Evolutionary conservation across 1,284 basidiomycete species (phyloP), one percentile per base, ranked within the genome.

Genomic region (Coriolopsis trogii): DNA sequence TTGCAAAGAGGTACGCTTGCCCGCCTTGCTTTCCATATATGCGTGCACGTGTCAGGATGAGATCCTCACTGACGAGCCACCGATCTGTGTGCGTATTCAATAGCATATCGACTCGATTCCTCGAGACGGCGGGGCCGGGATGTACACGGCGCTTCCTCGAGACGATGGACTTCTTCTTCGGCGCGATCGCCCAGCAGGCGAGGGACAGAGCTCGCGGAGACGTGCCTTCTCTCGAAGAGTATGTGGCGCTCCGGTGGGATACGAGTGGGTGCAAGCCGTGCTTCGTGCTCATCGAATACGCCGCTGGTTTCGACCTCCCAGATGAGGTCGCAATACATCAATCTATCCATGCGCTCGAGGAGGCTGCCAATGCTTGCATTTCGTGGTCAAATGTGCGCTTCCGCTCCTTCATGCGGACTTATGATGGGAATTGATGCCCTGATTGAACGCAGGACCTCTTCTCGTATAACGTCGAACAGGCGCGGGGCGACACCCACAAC

Each of bases 401-500:
- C n/a, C 18, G 13, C 41, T 23, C 18, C 10, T 13, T 23, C 13
- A 28, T 15, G 28, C 26, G 4, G n/a, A n/a, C n/a, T n/a, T n/a
- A n/a, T n/a, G n/a, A n/a, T 29, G n/a, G 20, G 36, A 39, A n/a
- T 39, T 25, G 13, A 41, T n/a, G 18, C 18, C 13, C 20, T 49
- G 20, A 28, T 23, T 21, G 13, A 24, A 26, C 28, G 21, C 46
- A 70, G 66, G 67, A 70, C 53, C 63, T 69, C 15, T 67, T 67
- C 49, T 70, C 69, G 6, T 70, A 65, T 51, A 66, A 67, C 41
- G 61, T 65, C 16, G 69, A 70, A 51, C 68, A 70, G 45, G 56
- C 66, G 18, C 64, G 66, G 9, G 66, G 65, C 8, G 67, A 69
- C 47, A 59, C 61, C 6, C 65, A 66, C 52, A 67, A 69, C 47